These are phyloP conservation scores for Leptographium procerum DNA, from an alignment of 2,329 filamentous ascomycete genomes.

Conservation along the genomic window DNA sequence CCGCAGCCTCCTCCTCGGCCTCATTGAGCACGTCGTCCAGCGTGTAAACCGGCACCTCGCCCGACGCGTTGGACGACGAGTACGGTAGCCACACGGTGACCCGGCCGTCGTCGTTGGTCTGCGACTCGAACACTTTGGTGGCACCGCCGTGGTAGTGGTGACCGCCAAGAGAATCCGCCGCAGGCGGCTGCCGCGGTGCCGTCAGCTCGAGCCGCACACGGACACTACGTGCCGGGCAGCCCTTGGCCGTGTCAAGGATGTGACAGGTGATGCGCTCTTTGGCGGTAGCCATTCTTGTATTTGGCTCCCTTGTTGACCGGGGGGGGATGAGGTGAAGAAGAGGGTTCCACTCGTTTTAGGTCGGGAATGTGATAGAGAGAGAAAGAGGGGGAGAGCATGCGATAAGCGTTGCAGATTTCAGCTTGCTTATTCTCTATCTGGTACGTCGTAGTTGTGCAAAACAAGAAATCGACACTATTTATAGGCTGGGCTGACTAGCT, in stretches of 20 bases:
- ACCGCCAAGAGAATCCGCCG: conserved; percentile 15
- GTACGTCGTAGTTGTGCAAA: no score
- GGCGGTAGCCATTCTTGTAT: conserved; percentile 2
- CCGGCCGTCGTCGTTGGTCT: conserved; percentile 66
- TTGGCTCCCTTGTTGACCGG: neutral
- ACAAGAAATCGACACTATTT: neutral
- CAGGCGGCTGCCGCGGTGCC: conserved; percentile 14
- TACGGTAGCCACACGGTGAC: conserved; percentile 57
- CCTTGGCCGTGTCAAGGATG: conserved; percentile 70
- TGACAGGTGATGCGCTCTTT: conserved; percentile 73
- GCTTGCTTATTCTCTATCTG: no score
- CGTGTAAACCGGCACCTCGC: conserved; percentile 47
- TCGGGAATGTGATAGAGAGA: no score
- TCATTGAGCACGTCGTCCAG: conserved; percentile 43
- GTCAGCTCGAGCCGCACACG: conserved; percentile 51
- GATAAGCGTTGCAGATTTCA: no score
- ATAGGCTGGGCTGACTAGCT: neutral
- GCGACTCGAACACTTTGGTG: conserved; percentile 47
- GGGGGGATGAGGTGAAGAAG: neutral
- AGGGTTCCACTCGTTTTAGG: no score
- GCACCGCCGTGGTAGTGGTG: conserved; percentile 22
- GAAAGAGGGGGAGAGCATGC: no score
- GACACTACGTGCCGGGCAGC: conserved; percentile 55
- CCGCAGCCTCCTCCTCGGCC: conserved; percentile 19
- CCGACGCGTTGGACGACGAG: conserved; percentile 35